Percentiles rank a stretch among this genome's conserved stretches.
These are phyloP conservation scores for Magnusiomyces fungicola DNA, from an alignment of 1,139 yeast genomes.

Conservation along the genomic window DNA sequence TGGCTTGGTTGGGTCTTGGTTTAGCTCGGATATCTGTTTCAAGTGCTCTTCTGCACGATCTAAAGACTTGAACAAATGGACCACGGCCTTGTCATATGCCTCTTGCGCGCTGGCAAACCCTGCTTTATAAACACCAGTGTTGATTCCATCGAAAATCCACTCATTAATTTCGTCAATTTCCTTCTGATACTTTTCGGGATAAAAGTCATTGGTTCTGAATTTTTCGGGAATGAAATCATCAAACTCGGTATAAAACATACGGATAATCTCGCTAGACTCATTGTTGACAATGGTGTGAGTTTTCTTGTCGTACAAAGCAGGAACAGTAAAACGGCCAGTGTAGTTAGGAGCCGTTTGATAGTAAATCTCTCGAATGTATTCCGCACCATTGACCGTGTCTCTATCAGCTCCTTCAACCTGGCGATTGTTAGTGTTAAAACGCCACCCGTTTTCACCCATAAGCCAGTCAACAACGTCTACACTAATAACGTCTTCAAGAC, in stretches of 20 bases:
- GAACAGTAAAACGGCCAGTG: constrained; percentile 80
- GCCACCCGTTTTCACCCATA: constrained; percentile 80
- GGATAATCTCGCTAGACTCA: constrained; percentile 81
- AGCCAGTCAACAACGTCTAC: constrained; percentile 71
- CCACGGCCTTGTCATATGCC: constrained; percentile 69
- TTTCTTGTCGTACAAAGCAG: constrained; percentile 86
- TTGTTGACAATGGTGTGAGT: constrained; percentile 77
- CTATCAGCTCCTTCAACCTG: constrained; percentile 53
- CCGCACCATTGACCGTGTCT: constrained; percentile 58
- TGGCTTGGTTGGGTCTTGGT: neutral
- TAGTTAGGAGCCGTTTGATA: constrained; percentile 69
- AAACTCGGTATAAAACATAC: constrained; percentile 73
- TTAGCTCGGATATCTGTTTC: constrained; percentile 40
- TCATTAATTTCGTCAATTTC: constrained; percentile 70
- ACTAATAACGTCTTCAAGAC: constrained; percentile 46
- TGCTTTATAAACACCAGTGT: constrained; percentile 90
- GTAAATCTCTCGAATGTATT: constrained; percentile 63
- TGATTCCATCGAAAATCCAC: constrained; percentile 82
- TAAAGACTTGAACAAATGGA: constrained; percentile 56
- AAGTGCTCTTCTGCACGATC: constrained; percentile 70
- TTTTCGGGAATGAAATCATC: constrained; percentile 43
- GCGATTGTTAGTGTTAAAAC: constrained; percentile 49
- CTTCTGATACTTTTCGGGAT: constrained; percentile 48
- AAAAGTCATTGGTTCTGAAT: constrained; percentile 48
- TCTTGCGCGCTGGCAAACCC: constrained; percentile 86